These are phyloP conservation scores for Massariosphaeria phaeospora DNA, from an alignment of 495 filamentous ascomycete genomes.

Conservation along the genomic window DNA sequence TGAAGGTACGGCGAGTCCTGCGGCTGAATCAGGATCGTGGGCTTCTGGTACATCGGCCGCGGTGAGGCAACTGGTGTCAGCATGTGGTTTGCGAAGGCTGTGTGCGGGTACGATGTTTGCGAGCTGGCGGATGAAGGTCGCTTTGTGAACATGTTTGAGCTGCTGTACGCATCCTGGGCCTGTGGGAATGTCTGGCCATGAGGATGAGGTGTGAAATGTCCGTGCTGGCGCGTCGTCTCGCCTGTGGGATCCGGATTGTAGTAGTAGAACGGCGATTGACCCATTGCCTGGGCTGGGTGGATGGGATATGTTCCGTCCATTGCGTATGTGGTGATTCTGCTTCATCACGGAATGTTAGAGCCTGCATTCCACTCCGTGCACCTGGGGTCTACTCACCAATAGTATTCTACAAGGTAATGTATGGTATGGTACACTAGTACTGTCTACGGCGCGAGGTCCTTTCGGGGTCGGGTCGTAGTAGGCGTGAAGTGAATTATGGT, in stretches of 20 bases:
- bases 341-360: slow-evolving; percentile 20
- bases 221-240: slow-evolving; percentile 74
- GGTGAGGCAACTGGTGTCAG: slow-evolving; percentile 72
- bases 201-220: slow-evolving; percentile 76
- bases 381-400: slow-evolving; percentile 10
- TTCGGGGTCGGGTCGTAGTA: slow-evolving; percentile 6
- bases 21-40: slow-evolving; percentile 65
- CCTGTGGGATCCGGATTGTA: slow-evolving; percentile 74
- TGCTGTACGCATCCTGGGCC: slow-evolving; percentile 16
- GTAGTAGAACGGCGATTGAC: slow-evolving; percentile 83
- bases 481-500: slow-evolving; percentile 9
- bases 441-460: slow-evolving; percentile 9
- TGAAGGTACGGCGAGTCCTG: slow-evolving; percentile 66
- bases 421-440: slow-evolving; percentile 14
- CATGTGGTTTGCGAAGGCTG: slow-evolving; percentile 53
- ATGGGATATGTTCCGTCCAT: slow-evolving; percentile 59
- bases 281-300: slow-evolving; percentile 55
- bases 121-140: slow-evolving; percentile 41
- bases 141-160: slow-evolving; percentile 44
- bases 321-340: slow-evolving; percentile 26
- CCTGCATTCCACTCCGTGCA: slow-evolving; percentile 5
- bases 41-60: slow-evolving; percentile 68
- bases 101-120: slow-evolving; percentile 64
- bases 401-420: slow-evolving; percentile 18
- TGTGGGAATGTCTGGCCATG: slow-evolving; percentile 33